A percentile compares a stretch with the other conserved stretches of the same genome.
Conservation (phyloP, 2,329 filamentous ascomycete genomes). For the Blastomyces gilchristii region DNA sequence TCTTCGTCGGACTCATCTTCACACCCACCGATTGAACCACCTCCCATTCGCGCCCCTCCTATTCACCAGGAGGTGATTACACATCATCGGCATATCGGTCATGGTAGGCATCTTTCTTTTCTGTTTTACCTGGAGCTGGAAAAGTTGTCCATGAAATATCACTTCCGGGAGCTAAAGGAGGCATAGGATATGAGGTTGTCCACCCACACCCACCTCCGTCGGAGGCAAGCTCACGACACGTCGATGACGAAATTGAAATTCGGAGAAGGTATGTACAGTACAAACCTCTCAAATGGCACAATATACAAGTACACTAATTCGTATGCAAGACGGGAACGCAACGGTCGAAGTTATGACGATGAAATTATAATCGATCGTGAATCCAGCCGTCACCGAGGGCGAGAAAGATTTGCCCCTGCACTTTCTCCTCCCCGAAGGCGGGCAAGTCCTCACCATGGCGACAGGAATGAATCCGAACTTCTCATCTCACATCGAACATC, state of each 20-base stretch:
- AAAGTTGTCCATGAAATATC: not conserved
- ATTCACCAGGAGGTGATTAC: conserved; percentile 85
- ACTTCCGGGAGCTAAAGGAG: not conserved
- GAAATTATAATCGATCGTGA: conserved; percentile 44
- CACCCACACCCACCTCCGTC: conserved; percentile 23
- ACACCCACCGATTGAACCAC: conserved; percentile 46
- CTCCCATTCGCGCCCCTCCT: conserved; percentile 61
- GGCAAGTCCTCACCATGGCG: conserved; percentile 17
- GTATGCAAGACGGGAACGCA: conserved; percentile 31
- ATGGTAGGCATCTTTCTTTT: conserved; percentile 45
- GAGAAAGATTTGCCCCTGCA: conserved; percentile 30
- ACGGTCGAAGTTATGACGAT: conserved; percentile 49
- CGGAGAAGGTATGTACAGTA: conserved; percentile 39
- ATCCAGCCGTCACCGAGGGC: conserved; percentile 34
- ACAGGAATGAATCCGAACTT: conserved; percentile 17
- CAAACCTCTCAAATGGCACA: conserved; percentile 15
- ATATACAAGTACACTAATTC: conserved; percentile 29
- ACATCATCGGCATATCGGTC: conserved; percentile 76
- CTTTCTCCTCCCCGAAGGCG: conserved; percentile 30
- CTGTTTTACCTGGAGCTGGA: not conserved
- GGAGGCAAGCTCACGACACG: conserved; percentile 24
- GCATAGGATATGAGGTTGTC: conserved; percentile 20
- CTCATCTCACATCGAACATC: conserved; percentile 16
- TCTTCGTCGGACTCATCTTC: conserved; percentile 41
- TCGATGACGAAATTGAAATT: conserved; percentile 47